These are phyloP conservation scores for Medakamo hakoo DNA, from an alignment of 139 green algal genomes.

Conservation along the genomic window DNA sequence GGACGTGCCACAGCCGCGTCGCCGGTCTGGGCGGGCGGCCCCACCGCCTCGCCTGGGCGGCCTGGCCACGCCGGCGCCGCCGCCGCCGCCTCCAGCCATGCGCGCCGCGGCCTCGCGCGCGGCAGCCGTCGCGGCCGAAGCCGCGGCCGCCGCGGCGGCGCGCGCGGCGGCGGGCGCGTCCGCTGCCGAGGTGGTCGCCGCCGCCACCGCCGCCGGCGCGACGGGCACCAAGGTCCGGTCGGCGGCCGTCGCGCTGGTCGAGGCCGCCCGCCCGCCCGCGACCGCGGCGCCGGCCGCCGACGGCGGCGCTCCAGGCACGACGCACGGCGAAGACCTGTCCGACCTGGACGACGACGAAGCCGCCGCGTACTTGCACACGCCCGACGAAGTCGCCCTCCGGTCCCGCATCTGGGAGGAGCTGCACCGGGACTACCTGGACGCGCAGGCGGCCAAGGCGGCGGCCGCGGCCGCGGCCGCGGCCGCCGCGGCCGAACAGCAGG, in stretches of 20 bases:
- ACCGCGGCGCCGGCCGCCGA: neutral
- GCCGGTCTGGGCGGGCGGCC: no score
- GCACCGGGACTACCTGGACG: constrained; percentile 26
- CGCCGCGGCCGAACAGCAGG: neutral
- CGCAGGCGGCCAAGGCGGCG: constrained; percentile 14
- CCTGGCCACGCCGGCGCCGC: neutral
- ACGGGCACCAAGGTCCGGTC: neutral
- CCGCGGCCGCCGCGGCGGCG: neutral
- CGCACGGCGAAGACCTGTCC: constrained; percentile 4
- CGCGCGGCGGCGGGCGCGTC: neutral
- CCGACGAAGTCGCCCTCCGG: constrained; percentile 17
- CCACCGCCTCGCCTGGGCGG: neutral
- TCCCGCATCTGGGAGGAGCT: constrained; percentile 20
- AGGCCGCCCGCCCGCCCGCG: neutral
- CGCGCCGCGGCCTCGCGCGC: neutral
- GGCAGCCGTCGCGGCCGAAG: neutral
- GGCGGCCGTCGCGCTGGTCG: neutral
- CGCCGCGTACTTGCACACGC: constrained; percentile 2
- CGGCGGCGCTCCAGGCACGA: neutral
- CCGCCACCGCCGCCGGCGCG: neutral
- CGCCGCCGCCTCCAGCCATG: no score
- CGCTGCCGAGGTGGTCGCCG: neutral
- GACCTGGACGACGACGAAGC: constrained; percentile 15
- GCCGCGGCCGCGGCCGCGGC: constrained; percentile 3
- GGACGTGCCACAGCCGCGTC: no score